Evolutionary conservation across 2,329 filamentous ascomycete genomes (phyloP).

Genomic region (Neocatenulostroma microsporum): DNA sequence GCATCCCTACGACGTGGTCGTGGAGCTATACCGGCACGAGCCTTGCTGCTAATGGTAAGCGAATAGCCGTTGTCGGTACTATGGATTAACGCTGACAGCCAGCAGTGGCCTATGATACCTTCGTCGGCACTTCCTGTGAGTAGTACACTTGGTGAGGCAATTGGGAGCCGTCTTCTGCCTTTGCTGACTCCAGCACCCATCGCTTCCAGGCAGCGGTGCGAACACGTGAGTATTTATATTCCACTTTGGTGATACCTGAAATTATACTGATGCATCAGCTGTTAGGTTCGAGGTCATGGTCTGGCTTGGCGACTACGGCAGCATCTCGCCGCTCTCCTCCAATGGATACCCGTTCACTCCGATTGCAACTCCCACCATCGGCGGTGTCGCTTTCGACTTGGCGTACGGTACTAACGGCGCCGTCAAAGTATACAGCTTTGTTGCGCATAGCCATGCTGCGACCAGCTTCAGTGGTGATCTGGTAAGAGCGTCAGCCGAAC

Average conservation of each 20-base stretch:
- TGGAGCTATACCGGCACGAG: conserved; percentile 44
- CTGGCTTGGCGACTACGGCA: conserved; percentile 15
- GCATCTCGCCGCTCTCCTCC: conserved; percentile 13
- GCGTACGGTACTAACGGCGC: conserved; percentile 13
- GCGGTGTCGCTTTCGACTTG: conserved; percentile 10
- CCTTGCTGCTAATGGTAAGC: conserved; percentile 24
- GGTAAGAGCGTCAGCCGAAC: conserved; percentile 4
- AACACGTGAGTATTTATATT: no score
- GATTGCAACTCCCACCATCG: conserved; percentile 10
- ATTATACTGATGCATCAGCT: no score
- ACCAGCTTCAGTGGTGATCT: conserved; percentile 11
- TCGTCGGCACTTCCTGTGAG: conserved; percentile 47
- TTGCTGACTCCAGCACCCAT: no score
- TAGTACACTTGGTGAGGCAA: no score
- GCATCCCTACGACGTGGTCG: conserved; percentile 38
- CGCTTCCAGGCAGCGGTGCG: no score
- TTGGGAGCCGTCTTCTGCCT: no score
- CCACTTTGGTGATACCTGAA: no score
- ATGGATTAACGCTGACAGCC: conserved; percentile 28
- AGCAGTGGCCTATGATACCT: conserved; percentile 57
- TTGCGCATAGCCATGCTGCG: conserved; percentile 11
- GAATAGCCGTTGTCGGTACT: not conserved
- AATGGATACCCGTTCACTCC: conserved; percentile 16
- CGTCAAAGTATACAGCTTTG: conserved; percentile 15
- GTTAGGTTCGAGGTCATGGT: conserved; percentile 57